Base-by-base conservation (phyloP, 2,329 filamentous ascomycete genomes). In the Penicillium paneum region DNA sequence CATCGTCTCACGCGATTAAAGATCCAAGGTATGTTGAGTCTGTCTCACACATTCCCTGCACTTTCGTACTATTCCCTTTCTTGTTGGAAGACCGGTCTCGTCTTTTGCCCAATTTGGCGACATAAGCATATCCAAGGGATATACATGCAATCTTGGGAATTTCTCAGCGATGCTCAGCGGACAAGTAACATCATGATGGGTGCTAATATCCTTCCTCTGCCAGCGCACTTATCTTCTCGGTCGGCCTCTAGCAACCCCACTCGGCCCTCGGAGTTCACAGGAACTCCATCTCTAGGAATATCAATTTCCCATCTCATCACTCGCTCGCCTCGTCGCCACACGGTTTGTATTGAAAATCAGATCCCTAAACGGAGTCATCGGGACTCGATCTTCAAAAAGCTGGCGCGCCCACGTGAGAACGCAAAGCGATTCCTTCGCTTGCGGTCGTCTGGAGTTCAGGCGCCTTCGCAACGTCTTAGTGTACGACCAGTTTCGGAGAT, bases 341-440 rank as follows among this genome's bases (percentile, higher is more conserved):
- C 62, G 12, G 58, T 56, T 36, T 57, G 56, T 42, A 59, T 58
- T 19, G 46, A 58, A 4, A 56, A 56, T 26, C 58, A 66, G 52
- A 60, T 64, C 31, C 60, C 69, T 11, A 67, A 69, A 48, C 59
- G 62, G 39, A 59, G 47, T 54, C 65, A 62, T 36, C 64, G 69
- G 46, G 56, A 46, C 45, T 68, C 68, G 13, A 61, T 74, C 38
- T 56, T 73, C 29, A 66, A 57, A 67, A 78, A 74, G 61, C 71
- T 79, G 71, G 74, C 75, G 67, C 68, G 71, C 53, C 68, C 75
- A 69, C 74, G 75, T 57, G 75, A 78, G 59, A 74, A 75, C 70
- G 75, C 74, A 61, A 78, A 78, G 68, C 71, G 74, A 54, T 67
- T 78, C 62, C 69, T 78, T 63, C 74, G 74, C 65, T 62, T 78